Evolutionary conservation across 1,284 basidiomycete species (phyloP).

Genomic region (Irpex sp.): DNA sequence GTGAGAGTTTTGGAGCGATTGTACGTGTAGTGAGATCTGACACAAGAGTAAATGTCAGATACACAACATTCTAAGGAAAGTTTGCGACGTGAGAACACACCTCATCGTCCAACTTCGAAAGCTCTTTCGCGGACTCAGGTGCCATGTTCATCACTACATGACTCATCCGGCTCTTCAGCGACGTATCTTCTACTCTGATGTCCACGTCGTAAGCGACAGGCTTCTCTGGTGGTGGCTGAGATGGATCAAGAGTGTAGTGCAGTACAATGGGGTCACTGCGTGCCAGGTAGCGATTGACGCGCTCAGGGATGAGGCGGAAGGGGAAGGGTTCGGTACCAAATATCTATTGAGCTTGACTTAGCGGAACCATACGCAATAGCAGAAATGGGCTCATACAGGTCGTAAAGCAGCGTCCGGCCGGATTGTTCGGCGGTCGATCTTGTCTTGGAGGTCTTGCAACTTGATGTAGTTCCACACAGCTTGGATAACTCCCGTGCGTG

Average conservation of each 20-base stretch:
- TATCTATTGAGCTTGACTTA: constrained; percentile 39
- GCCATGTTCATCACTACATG: constrained; percentile 70
- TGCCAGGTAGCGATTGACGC: constrained; percentile 77
- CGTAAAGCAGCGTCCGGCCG: constrained; percentile 72
- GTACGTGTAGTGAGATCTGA: constrained; percentile 74
- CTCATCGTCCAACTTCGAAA: constrained; percentile 85
- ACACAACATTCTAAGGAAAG: constrained; percentile 2
- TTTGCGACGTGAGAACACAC: constrained; percentile 34
- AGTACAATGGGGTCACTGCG: constrained; percentile 84
- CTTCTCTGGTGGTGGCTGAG: constrained; percentile 53
- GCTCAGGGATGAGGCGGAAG: constrained; percentile 85
- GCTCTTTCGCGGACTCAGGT: constrained; percentile 63
- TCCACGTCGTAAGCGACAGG: constrained; percentile 85
- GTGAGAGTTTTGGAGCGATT: constrained; percentile 82
- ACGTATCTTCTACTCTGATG: constrained; percentile 83
- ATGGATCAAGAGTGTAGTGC: constrained; percentile 72
- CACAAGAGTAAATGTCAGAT: not conserved
- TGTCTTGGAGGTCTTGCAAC: constrained; percentile 83
- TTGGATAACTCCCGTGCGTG: constrained; percentile 78
- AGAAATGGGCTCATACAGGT: constrained; percentile 40
- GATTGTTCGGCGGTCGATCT: constrained; percentile 80
- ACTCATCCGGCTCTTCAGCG: constrained; percentile 73
- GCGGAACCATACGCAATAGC: not conserved
- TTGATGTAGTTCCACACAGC: constrained; percentile 95
- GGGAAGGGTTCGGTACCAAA: constrained; percentile 61